Base-by-base conservation (phyloP, 768 basidiomycete species). In the Tulasnella sp. region DNA sequence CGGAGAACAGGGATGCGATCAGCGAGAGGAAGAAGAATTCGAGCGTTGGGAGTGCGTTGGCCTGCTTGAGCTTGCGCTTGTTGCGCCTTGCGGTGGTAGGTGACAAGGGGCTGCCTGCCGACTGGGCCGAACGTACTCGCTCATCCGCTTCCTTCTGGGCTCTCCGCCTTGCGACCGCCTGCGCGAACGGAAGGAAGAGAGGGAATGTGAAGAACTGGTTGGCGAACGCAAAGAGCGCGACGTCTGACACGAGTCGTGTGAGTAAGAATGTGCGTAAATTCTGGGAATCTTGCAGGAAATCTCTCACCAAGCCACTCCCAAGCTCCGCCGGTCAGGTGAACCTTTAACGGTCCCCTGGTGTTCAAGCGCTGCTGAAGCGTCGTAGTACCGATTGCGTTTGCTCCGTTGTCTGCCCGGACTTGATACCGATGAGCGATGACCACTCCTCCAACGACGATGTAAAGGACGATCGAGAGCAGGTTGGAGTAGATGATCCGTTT, bases 401-500 rank as follows among this genome's bases (percentile, higher is more conserved):
- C 75, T 20, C 37, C 78, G 69, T 69, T 40, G 37, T 46, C 78
- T 6, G 41, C 50, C 42, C 78, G 60, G 41, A 44, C 76, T 31
- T 77, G 76, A 20, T n/a, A 79, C 41, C 78, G 78, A n/a, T 69
- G 60, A 72, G 41, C 50, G 48, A 72, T 72, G 28, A 72, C 72
- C 11, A 74, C 78, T 1, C 69, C 50, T n/a, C 34, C 78, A 18
- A 73, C 78, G 20, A 79, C 4, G 6, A 46, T 12, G 41, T 79
- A 79, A 22, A 79, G 60, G 12, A 72, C 7, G 14, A 79, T 60
- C 24, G 78, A 72, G 34, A 72, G 24, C 31, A 31, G n/a, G 64
- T 79, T 79, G 58, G 78, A 69, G 69, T 75, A 79, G 40, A 60
- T 37, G 41, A 79, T 50, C 41, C 78, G 58, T 73, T 79, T 79